Evolutionary conservation across 106 monocot species (phyloP).

Genomic region (Apostasia ramifera): DNA sequence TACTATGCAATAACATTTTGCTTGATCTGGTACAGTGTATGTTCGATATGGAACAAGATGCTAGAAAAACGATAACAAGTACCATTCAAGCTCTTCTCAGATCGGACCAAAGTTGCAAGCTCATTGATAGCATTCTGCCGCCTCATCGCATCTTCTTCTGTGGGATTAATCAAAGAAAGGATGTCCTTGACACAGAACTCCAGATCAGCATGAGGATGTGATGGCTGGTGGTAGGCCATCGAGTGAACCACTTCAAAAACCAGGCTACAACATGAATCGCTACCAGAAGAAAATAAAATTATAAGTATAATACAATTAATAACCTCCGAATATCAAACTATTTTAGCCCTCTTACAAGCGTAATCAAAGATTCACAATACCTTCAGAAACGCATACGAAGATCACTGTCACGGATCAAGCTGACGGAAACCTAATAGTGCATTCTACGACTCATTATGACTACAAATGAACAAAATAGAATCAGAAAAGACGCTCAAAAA

Average conservation of each 20-base stretch:
- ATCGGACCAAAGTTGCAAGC: background rate
- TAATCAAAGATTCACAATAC: no score
- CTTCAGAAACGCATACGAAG: no score
- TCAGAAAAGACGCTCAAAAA: no score
- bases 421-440: no score
- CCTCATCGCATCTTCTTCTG: background rate
- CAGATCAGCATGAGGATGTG: background rate
- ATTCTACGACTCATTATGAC: no score
- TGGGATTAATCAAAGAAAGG: slow-evolving; percentile 2
- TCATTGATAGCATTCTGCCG: slow-evolving; percentile 1
- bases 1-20: no score
- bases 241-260: background rate
- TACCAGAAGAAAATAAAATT: background rate
- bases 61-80: background rate
- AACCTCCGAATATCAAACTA: no score
- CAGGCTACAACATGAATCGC: background rate
- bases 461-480: no score
- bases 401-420: no score
- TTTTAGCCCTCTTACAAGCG: no score
- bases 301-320: no score
- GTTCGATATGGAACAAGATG: background rate
- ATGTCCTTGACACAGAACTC: background rate
- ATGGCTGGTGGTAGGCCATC: background rate
- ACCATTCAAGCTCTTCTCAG: slow-evolving; percentile 21
- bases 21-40: background rate